phyloP scores from a whole-genome alignment of 768 basidiomycete genomes.

The Lactarius hengduanensis region DNA sequence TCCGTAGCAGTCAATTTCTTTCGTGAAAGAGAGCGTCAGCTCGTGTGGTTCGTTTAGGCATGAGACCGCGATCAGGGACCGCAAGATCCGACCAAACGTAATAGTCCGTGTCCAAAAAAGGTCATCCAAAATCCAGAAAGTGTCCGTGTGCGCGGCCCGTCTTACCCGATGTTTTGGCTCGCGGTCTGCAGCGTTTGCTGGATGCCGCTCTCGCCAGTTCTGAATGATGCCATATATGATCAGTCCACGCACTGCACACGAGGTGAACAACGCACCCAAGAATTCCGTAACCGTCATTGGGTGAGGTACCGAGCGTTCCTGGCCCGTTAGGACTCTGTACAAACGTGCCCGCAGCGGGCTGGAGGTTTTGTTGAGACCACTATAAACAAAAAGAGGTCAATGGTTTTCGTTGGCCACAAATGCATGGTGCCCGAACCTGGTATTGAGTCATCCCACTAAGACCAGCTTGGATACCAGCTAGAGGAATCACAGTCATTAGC shows the following conservation, averaged over 20 bases:
- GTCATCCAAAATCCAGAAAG: background rate
- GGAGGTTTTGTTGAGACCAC: conserved; percentile 21
- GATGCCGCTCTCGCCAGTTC: background rate
- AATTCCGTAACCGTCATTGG: conserved; percentile 28
- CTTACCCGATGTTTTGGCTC: conserved; percentile 3
- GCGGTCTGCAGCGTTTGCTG: conserved; percentile 15
- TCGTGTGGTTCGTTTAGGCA: conserved; percentile 2
- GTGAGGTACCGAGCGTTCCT: conserved; percentile 19
- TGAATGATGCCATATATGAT: conserved; percentile 2
- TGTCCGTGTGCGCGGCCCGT: background rate
- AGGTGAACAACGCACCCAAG: conserved; percentile 18
- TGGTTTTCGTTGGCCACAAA: background rate
- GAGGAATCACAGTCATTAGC: background rate
- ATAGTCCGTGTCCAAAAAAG: conserved; percentile 6
- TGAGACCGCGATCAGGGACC: background rate
- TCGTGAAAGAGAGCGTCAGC: conserved; percentile 5
- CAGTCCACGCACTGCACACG: background rate
- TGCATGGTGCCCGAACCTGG: conserved; percentile 15
- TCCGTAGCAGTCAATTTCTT: background rate
- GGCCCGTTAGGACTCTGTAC: conserved; percentile 6
- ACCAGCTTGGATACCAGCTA: conserved; percentile 15
- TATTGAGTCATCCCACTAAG: conserved; percentile 20
- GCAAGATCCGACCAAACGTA: background rate
- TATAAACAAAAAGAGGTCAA: conserved; percentile 2
- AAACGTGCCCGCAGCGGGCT: conserved; percentile 15